Base-by-base conservation (phyloP, 1,284 basidiomycete genomes). In the Ceratobasidium sp. region DNA sequence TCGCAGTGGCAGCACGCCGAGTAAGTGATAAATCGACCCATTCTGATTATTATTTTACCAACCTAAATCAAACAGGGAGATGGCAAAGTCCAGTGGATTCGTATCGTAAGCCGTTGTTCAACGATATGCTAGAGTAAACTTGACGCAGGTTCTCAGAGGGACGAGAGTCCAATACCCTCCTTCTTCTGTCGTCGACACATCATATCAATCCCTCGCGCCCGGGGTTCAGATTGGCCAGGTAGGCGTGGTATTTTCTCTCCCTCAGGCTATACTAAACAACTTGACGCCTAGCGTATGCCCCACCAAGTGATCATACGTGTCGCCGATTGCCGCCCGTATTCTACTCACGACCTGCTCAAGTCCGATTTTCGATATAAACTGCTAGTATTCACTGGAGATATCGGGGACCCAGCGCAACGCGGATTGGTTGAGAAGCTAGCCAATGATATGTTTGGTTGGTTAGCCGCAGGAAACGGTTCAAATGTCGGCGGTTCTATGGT, bases 281-380 rank as follows among this genome's bases (percentile, higher is more conserved):
- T 5, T 4, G 36, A 11, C 11, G 11, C 11, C 36, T 47, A 89
- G 81, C 88, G 92, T 29, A 82, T 91, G 78, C 84, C 84, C 50
- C 89, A 91, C 2, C 88, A 89, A 57, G 79, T 86, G 11, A 83
- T 93, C 63, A 81, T 92, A 24, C 88, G 90, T 50, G 90, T 87
- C 5, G 89, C 90, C 15, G 90, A 93, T 80, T 83, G 83, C 1
- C 86, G 88, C 36, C 89, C 90, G 1, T 82, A 87, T 60, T 87
- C 93, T 73, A 84, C 94, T 29, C 92, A 93, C 69, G 90, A 93
- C 78, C 80, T 91, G 50, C 82, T 93, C 50, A 89, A 88, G 2
- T 85, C 91, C 11, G 90, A 94, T 78, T 85, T 85, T 6, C 88
- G 90, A 19, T 94, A 93, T 86, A 91, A 93, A 78, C 71, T 94